Evolutionary conservation across 2,329 filamentous ascomycete species (phyloP).

Genomic region (Verticillium klebahnii): DNA sequence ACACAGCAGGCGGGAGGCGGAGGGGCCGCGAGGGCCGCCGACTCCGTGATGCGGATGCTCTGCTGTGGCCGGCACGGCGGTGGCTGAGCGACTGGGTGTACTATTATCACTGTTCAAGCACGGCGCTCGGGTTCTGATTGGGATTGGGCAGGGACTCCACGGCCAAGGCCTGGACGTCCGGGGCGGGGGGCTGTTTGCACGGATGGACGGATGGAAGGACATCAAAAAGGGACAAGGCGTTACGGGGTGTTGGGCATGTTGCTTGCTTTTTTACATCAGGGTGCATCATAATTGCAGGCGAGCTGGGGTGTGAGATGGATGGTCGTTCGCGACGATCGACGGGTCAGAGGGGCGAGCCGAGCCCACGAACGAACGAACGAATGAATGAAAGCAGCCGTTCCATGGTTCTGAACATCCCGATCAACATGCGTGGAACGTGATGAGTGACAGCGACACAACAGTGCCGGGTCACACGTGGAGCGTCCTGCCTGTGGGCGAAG

Average conservation of each 20-base stretch:
- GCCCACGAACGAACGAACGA: too few species aligned
- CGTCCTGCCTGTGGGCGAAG: too few species aligned
- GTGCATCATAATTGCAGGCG: too few species aligned
- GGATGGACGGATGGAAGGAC: background rate
- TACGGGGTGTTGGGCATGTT: background rate
- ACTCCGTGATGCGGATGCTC: background rate
- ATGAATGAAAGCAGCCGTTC: too few species aligned
- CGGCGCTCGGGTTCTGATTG: constrained; percentile 5
- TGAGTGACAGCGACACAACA: too few species aligned
- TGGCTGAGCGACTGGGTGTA: background rate
- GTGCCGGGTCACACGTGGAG: too few species aligned
- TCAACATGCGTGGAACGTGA: too few species aligned
- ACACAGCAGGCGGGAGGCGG: constrained; percentile 18
- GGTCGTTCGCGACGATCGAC: too few species aligned
- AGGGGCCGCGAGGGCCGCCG: constrained; percentile 12
- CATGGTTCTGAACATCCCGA: too few species aligned
- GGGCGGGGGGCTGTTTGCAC: background rate
- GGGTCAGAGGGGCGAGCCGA: too few species aligned
- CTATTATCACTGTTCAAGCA: constrained; percentile 6
- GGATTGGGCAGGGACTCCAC: background rate
- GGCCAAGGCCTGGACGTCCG: background rate
- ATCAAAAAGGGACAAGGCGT: background rate
- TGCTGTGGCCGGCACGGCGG: background rate
- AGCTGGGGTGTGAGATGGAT: too few species aligned
- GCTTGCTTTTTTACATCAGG: too few species aligned